Evolutionary conservation across 169 alveolate genomes (phyloP).

Genomic region (Plasmodium sp.): DNA sequence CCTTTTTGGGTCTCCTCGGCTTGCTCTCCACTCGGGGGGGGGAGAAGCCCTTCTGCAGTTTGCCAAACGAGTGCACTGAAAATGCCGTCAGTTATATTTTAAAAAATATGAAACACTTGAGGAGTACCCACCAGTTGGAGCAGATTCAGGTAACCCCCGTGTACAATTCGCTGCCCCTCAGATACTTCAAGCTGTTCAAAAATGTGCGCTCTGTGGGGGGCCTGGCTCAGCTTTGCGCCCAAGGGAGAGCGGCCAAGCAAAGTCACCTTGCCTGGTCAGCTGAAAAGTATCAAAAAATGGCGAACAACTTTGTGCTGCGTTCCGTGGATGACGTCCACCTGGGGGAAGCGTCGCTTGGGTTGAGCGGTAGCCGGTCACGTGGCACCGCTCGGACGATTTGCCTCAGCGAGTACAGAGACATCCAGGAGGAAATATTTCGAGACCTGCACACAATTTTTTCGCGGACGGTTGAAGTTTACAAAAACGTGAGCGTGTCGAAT

Average conservation of each 20-base stretch:
- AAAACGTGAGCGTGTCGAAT: slow-evolving; percentile 53
- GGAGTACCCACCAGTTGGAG: background rate
- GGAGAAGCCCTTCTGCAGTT: background rate
- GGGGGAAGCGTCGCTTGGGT: background rate
- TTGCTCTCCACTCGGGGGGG: background rate
- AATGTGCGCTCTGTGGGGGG: background rate
- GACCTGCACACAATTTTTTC: slow-evolving; percentile 28
- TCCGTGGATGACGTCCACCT: slow-evolving; percentile 36
- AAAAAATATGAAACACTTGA: slow-evolving; percentile 22
- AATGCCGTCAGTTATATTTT: slow-evolving; percentile 29
- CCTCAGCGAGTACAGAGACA: slow-evolving; percentile 4
- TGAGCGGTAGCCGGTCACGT: background rate
- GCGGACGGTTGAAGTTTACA: slow-evolving; percentile 25
- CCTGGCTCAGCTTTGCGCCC: background rate
- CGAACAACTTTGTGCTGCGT: background rate
- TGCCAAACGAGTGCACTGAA: background rate
- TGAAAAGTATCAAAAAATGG: background rate
- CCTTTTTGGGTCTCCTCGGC: slow-evolving; percentile 23
- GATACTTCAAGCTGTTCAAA: slow-evolving; percentile 36
- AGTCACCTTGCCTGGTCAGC: background rate
- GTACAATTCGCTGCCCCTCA: slow-evolving; percentile 12
- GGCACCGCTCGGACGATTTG: background rate
- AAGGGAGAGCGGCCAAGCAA: background rate
- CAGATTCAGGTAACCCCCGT: slow-evolving; percentile 21
- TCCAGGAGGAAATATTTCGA: slow-evolving; percentile 37